Evolutionary conservation across 225 moss, liverwort and hornwort genomes (phyloP), one percentile per base, ranked within the genome.

Genomic region (Marchantia polymorpha): DNA sequence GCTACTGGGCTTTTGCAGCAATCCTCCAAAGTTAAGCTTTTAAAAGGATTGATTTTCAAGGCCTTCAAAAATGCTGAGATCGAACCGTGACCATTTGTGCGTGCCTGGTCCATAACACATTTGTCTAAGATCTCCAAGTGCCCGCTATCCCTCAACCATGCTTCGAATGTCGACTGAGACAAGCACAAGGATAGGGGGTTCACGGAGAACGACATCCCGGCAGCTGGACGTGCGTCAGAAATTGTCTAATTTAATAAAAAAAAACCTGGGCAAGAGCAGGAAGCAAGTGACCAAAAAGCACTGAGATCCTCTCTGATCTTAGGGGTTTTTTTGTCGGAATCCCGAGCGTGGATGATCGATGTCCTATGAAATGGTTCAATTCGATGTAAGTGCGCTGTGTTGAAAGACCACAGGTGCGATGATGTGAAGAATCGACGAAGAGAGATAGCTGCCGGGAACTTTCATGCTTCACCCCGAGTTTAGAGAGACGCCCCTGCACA

Each of bases 121-220:
- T 90, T 89, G 82, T 99, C 99, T 74, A 99, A 81, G 51, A 88
- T 90, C 87, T 96, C 96, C 63, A 96, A 87, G 77, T 93, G 87
- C 17, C 95, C 99, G 75, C 92, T 92, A 61, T 92, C 99, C 59
- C 95, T 90, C 80, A 95, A 86, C 99, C 95, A 99, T 54, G 84
- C 90, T 86, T 99, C 99, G 55, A 95, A 91, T 10, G 93, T 91
- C 52, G 93, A 75, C 81, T 95, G 90, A 16, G 92, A 85, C 65
- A 99, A 63, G 81, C 95, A 93, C 55, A 99, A 85, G 48, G 99
- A 95, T n/a, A 99, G 80, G 16, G 99, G 99, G 76, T 99, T 99
- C 76, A 90, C 91, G 82, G 79, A 77, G 55, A 99, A 97, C 31
- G 93, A 83, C 99, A 95, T 99, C 69, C 65, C 80, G 69, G 39